These are phyloP conservation scores for Nigrospora osmanthi DNA, from an alignment of 2,329 filamentous ascomycete species.

Conservation along the genomic window DNA sequence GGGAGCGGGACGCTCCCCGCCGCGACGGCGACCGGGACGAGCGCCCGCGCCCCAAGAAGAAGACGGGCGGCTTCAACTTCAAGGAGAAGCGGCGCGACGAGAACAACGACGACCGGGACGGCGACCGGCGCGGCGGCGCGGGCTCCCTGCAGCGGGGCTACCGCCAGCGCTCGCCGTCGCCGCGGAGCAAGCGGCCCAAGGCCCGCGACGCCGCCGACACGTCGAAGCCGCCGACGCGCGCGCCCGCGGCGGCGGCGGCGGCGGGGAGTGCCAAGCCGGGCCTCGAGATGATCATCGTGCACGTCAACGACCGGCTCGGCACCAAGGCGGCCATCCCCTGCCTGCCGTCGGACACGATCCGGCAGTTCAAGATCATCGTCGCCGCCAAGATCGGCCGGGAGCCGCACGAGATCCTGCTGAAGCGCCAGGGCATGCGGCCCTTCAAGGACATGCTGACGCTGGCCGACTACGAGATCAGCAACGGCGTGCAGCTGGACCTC, in stretches of 20 bases:
- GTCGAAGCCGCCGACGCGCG: constrained; percentile 24
- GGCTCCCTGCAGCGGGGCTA: constrained; percentile 44
- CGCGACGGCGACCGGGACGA: constrained; percentile 7
- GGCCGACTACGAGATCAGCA: constrained; percentile 89
- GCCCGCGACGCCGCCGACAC: constrained; percentile 26
- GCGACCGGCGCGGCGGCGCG: constrained; percentile 19
- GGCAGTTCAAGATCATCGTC: constrained; percentile 85
- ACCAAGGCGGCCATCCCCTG: constrained; percentile 95
- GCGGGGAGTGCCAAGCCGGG: constrained; percentile 21
- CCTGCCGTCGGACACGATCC: constrained; percentile 74
- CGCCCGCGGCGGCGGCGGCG: constrained; percentile 14
- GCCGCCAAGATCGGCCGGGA: constrained; percentile 83
- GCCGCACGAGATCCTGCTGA: constrained; percentile 84
- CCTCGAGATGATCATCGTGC: constrained; percentile 88
- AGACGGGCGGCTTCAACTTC: constrained; percentile 47
- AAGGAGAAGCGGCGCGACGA: constrained; percentile 46
- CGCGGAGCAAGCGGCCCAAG: constrained; percentile 25
- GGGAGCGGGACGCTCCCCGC: background rate
- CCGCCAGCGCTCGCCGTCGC: constrained; percentile 30
- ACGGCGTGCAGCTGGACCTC: constrained; percentile 67
- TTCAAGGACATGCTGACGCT: constrained; percentile 87
- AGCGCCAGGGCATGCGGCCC: constrained; percentile 83
- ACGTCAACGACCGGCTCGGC: constrained; percentile 89
- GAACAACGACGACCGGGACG: constrained; percentile 35
- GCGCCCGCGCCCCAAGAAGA: constrained; percentile 16